phyloP scores from a whole-genome alignment of 208 protist species.

The Herpetomonas tarakana region DNA sequence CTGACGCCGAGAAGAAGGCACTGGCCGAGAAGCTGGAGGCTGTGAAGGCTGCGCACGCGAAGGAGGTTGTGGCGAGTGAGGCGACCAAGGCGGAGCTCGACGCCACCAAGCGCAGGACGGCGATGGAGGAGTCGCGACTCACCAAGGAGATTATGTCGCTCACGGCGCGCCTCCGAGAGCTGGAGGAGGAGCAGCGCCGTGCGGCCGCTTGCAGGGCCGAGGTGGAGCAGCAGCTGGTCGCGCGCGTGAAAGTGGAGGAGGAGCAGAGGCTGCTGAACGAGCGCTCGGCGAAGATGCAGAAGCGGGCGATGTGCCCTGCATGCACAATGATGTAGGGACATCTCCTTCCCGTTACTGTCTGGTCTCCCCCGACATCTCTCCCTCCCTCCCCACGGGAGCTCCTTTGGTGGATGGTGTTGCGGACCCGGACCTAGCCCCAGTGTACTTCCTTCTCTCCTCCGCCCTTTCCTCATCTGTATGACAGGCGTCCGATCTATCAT shows the following conservation, averaged over 20 bases:
- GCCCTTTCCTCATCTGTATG: no score
- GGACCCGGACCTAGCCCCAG: no score
- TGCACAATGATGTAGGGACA: background rate
- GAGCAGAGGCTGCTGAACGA: background rate
- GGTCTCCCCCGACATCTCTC: background rate
- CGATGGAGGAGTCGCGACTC: background rate
- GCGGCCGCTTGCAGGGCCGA: background rate
- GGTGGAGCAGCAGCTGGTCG: background rate
- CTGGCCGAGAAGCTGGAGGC: background rate
- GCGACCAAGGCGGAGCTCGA: background rate
- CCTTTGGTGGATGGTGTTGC: no score
- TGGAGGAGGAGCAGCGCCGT: background rate
- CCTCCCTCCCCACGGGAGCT: no score
- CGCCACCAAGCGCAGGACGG: background rate
- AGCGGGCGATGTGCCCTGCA: background rate
- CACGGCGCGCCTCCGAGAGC: background rate
- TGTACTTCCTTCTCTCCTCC: no score
- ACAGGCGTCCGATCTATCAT: no score
- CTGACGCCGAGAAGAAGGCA: constrained; percentile 11
- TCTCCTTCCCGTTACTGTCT: no score
- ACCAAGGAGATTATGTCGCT: background rate
- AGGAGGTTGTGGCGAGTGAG: background rate
- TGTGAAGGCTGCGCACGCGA: background rate
- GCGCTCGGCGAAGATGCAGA: background rate
- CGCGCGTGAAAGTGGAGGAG: background rate